Base-by-base conservation (phyloP, 75 land plant species). In the Chamaecyparis obtusa region DNA sequence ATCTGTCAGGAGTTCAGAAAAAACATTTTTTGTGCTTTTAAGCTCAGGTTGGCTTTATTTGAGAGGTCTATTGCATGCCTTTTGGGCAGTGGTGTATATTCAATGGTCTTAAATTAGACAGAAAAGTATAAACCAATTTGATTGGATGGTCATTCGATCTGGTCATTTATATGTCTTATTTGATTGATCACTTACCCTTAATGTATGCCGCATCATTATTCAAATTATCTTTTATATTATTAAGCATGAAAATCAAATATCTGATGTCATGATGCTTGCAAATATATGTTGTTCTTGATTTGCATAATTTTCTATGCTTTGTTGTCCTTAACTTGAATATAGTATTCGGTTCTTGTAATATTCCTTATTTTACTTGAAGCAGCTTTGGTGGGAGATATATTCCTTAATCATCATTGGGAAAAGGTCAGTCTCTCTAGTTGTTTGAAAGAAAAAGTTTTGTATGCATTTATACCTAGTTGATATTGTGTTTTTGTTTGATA, bases 331-430 rank as follows among this genome's bases (percentile, higher is more conserved):
- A 94, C 90, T 48, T 46, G 75, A 86, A 83, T 10, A 37, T 86
- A 96, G 98, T 94, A 95, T 83, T 89, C 91, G 46, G 67, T 94
- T 19, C 90, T 96, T 19, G 87, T 71, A 41, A 85, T 89, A 16
- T 36, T 95, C 51, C 85, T 95, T 15, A 80, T 96, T 17, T 10
- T 94, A 39, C 83, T 92, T 14, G 95, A 96, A 86, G 94, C 88
- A 33, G 90, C 93, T 85, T 87, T 93, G 85, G 94, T 94, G 77
- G 95, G 93, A 37, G 87, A 85, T 85, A 83, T 95, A 41, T 87
- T 95, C 48, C 71, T 96, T 83, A 93, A 96, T 87, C 91, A 89
- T 32, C 84, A 88, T 33, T 96, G 97, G 96, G 91, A 94, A n/a
- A 87, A 96, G 94, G 98, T 96, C 17, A 44, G 46, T 44, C 46